These are phyloP conservation scores for Carex pumila DNA, from an alignment of 176 grass and related monocot species.

Conservation along the genomic window DNA sequence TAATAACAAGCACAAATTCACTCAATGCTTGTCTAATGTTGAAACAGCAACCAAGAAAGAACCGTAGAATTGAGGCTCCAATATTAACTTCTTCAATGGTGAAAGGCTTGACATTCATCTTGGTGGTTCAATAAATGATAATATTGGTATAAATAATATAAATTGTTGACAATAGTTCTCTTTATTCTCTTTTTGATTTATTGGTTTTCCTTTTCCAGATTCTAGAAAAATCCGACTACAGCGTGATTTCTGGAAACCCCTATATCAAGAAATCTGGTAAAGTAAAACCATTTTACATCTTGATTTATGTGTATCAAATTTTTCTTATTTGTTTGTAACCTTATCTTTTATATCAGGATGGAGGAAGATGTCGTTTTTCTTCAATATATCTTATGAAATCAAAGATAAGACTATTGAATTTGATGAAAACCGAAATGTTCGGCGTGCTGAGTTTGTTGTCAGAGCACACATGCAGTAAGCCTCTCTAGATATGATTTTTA, in stretches of 20 bases:
- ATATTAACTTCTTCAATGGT: neutral
- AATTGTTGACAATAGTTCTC: neutral
- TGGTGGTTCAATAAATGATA: neutral
- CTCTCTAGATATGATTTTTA: conserved; percentile 6
- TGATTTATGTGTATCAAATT: neutral
- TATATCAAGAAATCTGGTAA: conserved; percentile 94
- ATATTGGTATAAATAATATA: neutral
- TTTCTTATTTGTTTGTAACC: neutral
- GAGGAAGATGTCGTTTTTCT: conserved; percentile 93
- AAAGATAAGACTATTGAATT: conserved; percentile 76
- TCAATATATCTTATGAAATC: conserved; percentile 86
- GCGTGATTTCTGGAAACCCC: conserved; percentile 56
- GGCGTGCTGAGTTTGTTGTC: conserved; percentile 81
- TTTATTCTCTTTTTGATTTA: neutral
- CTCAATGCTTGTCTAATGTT: neutral
- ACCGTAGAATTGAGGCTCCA: neutral
- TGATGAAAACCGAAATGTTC: conserved; percentile 71
- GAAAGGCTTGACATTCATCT: neutral
- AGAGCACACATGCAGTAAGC: conserved; percentile 67
- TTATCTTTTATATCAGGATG: conserved; percentile 41
- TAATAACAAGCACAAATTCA: neutral
- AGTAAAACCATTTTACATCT: neutral
- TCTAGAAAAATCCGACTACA: conserved; percentile 68
- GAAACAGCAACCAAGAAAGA: neutral
- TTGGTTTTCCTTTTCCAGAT: conserved; percentile 35